Evolutionary conservation across 768 basidiomycete genomes (phyloP).

Genomic region (Trametopsis cervina): DNA sequence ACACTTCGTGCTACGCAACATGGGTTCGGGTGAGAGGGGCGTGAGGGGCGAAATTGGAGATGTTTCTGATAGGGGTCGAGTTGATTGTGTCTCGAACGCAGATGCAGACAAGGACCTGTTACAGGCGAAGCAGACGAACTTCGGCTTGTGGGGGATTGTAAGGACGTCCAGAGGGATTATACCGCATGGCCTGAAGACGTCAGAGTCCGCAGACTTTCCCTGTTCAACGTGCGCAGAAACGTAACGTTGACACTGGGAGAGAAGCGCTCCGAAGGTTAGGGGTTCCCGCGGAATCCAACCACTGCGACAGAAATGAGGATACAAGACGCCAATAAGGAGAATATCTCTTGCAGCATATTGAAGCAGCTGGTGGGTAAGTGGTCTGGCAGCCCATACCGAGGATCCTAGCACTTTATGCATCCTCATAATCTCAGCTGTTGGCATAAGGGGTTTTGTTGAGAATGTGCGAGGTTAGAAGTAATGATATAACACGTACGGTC

Average conservation of each 20-base stretch:
- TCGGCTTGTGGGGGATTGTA: conserved; percentile 4
- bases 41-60: no score
- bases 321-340: conserved; percentile 30
- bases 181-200: conserved; percentile 10
- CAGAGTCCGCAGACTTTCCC: conserved; percentile 4
- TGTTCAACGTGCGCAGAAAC: conserved; percentile 13
- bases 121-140: conserved; percentile 12
- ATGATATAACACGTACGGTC: conserved; percentile 24
- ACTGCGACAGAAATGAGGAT: conserved; percentile 24
- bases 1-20: conserved; percentile 12
- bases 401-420: conserved; percentile 29
- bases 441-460: neutral
- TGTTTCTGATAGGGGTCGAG: no score
- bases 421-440: conserved; percentile 28
- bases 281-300: conserved; percentile 12
- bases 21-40: no score
- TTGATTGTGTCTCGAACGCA: conserved; percentile 8
- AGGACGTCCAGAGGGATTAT: conserved; percentile 17
- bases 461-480: neutral
- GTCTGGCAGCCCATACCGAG: conserved; percentile 29
- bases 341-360: conserved; percentile 38
- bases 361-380: conserved; percentile 29
- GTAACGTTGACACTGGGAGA: conserved; percentile 15
- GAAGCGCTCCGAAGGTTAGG: conserved; percentile 3
- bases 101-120: conserved; percentile 2